phyloP scores from a whole-genome alignment of 2,329 filamentous ascomycete species.

The Cryphonectria carpinicola region DNA sequence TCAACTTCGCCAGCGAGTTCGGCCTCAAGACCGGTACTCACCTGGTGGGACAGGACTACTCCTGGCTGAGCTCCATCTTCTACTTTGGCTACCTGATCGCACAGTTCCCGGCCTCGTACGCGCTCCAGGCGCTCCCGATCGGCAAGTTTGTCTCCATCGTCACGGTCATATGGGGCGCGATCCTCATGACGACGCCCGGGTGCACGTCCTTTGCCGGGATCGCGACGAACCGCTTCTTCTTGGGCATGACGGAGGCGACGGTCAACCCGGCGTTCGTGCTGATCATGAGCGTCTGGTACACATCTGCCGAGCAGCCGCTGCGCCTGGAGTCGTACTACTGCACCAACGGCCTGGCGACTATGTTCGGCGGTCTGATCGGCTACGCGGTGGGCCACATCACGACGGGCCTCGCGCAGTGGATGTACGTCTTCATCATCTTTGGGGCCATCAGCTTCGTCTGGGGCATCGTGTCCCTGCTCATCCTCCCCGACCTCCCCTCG shows the following conservation, averaged over 20 bases:
- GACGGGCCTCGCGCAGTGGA: slow-evolving; percentile 54
- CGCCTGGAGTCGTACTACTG: slow-evolving; percentile 60
- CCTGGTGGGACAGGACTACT: slow-evolving; percentile 53
- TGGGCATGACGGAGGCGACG: slow-evolving; percentile 60
- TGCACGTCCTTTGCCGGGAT: slow-evolving; percentile 59
- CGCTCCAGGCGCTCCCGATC: slow-evolving; percentile 52
- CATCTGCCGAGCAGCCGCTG: slow-evolving; percentile 51
- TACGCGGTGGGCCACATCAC: slow-evolving; percentile 65
- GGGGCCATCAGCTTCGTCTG: slow-evolving; percentile 58
- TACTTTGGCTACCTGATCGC: slow-evolving; percentile 55
- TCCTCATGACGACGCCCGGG: slow-evolving; percentile 52
- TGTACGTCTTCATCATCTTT: slow-evolving; percentile 64
- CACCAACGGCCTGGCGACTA: slow-evolving; percentile 60
- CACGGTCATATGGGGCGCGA: slow-evolving; percentile 52
- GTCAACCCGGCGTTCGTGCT: slow-evolving; percentile 62
- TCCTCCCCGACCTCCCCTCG: slow-evolving; percentile 65
- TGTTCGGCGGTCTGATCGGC: slow-evolving; percentile 63
- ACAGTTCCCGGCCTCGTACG: slow-evolving; percentile 48
- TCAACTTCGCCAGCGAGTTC: slow-evolving; percentile 56
- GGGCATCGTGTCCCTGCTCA: slow-evolving; percentile 59
- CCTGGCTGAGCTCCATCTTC: slow-evolving; percentile 57
- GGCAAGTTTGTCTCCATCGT: slow-evolving; percentile 51
- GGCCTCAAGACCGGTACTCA: slow-evolving; percentile 52
- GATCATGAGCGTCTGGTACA: slow-evolving; percentile 60
- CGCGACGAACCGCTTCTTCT: slow-evolving; percentile 59